Conservation (phyloP, 306 rosid genomes). For the Quercus variabilis region DNA sequence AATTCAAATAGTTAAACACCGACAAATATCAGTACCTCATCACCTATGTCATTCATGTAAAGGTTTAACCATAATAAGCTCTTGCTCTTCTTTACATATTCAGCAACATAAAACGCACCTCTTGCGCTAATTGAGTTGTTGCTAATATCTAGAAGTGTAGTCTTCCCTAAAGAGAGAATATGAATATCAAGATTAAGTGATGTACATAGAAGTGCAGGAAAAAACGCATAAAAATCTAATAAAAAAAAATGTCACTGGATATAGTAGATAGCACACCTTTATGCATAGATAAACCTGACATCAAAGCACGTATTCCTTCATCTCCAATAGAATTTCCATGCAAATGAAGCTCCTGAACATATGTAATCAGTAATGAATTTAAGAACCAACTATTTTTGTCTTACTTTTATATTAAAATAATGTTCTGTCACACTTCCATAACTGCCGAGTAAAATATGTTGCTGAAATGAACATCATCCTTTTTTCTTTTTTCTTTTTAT, state of each 20-base stretch:
- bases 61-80: conserved; percentile 74
- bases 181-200: conserved; percentile 25
- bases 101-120: conserved; percentile 84
- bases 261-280: conserved; percentile 53
- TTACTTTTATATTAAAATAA: background rate
- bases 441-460: background rate
- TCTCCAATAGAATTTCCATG: conserved; percentile 97
- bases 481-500: too few species aligned
- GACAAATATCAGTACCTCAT: conserved; percentile 62
- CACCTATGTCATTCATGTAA: conserved; percentile 97
- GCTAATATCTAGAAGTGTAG: conserved; percentile 72
- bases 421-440: background rate
- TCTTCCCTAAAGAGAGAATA: conserved; percentile 63
- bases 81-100: conserved; percentile 66
- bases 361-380: background rate
- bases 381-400: background rate
- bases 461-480: background rate
- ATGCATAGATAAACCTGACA: conserved; percentile 63
- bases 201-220: conserved; percentile 1
- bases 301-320: conserved; percentile 83
- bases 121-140: conserved; percentile 84
- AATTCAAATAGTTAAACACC: conserved; percentile 6
- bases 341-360: conserved; percentile 80
- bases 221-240: conserved; percentile 3
- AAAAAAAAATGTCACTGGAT: conserved; percentile 17